Conservation (phyloP, 2,329 filamentous ascomycete genomes). For the Gremmenia infestans region DNA sequence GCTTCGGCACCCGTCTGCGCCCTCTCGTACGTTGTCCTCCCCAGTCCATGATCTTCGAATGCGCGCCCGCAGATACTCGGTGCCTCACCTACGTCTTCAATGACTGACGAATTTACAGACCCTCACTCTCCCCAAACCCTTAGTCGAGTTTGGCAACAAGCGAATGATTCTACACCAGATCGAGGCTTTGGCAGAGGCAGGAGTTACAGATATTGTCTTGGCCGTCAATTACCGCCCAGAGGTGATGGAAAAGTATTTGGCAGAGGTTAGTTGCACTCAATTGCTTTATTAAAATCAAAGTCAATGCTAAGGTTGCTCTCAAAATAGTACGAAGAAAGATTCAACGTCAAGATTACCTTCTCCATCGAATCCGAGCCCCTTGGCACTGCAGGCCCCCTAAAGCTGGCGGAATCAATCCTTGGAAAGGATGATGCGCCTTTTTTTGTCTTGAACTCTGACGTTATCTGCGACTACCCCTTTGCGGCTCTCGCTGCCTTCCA, state of each 20-base stretch:
- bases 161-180: slow-evolving; percentile 99
- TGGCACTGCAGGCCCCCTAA: slow-evolving; percentile 90
- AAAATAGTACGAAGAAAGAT: slow-evolving; percentile 76
- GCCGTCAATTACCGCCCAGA: slow-evolving; percentile 98
- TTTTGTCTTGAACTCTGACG: slow-evolving; percentile 97
- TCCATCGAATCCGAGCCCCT: slow-evolving; percentile 94
- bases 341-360: slow-evolving; percentile 94
- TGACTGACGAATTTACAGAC: slow-evolving; percentile 52
- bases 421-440: slow-evolving; percentile 92
- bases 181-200: slow-evolving; percentile 85
- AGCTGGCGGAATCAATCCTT: slow-evolving; percentile 88
- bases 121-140: slow-evolving; percentile 91
- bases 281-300: not conserved
- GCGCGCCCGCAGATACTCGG: slow-evolving; percentile 10
- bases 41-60: slow-evolving; percentile 12
- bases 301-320: slow-evolving; percentile 15
- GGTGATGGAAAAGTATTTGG: slow-evolving; percentile 90
- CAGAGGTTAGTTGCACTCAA: slow-evolving; percentile 59
- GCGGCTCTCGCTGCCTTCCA: slow-evolving; percentile 86
- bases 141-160: slow-evolving; percentile 98
- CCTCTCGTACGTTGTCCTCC: slow-evolving; percentile 66
- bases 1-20: slow-evolving; percentile 95
- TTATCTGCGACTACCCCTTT: slow-evolving; percentile 98
- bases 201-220: slow-evolving; percentile 95
- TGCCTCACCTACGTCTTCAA: slow-evolving; percentile 24